A percentile compares a stretch with the other conserved stretches of the same genome.
phyloP scores from a whole-genome alignment of 2,329 filamentous ascomycete genomes.

The Monosporascus sp. region DNA sequence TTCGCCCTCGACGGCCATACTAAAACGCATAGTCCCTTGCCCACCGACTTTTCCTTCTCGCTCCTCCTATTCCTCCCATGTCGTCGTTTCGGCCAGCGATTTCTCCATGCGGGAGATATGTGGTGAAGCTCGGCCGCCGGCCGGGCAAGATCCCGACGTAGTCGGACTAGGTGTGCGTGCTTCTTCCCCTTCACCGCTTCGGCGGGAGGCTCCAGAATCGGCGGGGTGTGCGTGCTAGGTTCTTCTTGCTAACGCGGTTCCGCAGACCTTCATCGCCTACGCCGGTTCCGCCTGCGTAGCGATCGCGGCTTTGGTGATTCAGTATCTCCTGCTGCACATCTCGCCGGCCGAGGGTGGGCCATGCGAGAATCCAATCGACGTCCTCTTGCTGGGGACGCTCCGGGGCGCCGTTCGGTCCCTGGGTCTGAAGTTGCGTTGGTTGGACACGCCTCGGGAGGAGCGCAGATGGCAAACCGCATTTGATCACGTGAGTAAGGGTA shows the following conservation, averaged over 20 bases:
- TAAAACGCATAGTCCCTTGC: constrained; percentile 2
- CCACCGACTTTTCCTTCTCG: constrained; percentile 6
- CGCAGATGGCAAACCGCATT: constrained; percentile 12
- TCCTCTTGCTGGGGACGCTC: constrained; percentile 13
- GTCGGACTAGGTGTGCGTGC: constrained; percentile 16
- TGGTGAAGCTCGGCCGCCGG: constrained; percentile 15
- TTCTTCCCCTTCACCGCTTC: background rate
- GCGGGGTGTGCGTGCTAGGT: no score
- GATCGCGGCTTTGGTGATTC: constrained; percentile 14
- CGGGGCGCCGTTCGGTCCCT: constrained; percentile 13
- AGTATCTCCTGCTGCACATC: constrained; percentile 18
- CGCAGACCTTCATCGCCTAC: constrained; percentile 17
- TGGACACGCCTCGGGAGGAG: constrained; percentile 1
- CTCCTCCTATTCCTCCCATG: constrained; percentile 8
- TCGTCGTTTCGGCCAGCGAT: constrained; percentile 14
- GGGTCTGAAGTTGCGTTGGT: constrained; percentile 10
- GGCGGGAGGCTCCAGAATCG: background rate
- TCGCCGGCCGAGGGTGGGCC: constrained; percentile 7
- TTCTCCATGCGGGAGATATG: constrained; percentile 18
- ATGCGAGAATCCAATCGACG: constrained; percentile 15
- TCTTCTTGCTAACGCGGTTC: background rate
- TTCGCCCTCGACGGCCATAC: background rate
- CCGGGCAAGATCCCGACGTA: constrained; percentile 18
- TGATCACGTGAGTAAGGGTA: constrained; percentile 11
- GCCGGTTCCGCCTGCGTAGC: constrained; percentile 16